Evolutionary conservation across 164 flowering plant genomes (phyloP).

Genomic region (Vitis rupestris): DNA sequence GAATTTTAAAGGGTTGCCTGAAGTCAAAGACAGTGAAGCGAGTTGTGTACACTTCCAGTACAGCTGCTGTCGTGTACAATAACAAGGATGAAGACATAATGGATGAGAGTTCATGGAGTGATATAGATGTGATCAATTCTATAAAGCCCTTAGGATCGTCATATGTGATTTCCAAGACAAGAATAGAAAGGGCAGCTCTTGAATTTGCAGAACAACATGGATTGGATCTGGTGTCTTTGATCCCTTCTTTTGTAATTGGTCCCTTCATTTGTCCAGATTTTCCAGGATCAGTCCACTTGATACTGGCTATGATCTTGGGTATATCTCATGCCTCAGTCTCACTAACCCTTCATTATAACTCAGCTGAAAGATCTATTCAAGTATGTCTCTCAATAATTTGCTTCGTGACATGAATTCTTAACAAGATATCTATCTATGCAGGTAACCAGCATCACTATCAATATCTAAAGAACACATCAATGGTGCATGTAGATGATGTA

Average conservation of each 20-base stretch:
- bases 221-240: conserved; percentile 35
- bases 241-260: conserved; percentile 36
- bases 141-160: background rate
- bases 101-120: conserved; percentile 51
- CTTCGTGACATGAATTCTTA: too few species aligned
- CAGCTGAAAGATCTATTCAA: too few species aligned
- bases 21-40: conserved; percentile 37
- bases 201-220: conserved; percentile 40
- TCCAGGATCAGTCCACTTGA: conserved; percentile 17
- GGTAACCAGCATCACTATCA: conserved; percentile 15
- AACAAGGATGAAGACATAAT: conserved; percentile 2
- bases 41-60: conserved; percentile 32
- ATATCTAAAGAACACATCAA: background rate
- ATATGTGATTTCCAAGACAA: conserved; percentile 40
- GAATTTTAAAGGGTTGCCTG: conserved; percentile 29
- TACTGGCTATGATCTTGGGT: background rate
- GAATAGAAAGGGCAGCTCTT: conserved; percentile 39
- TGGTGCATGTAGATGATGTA: conserved; percentile 41
- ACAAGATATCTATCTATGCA: background rate
- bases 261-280: conserved; percentile 32
- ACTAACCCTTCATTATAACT: too few species aligned
- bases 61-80: conserved; percentile 19
- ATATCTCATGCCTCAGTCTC: too few species aligned
- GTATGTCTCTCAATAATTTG: too few species aligned
- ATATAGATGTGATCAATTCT: conserved; percentile 22